Percentiles rank a stretch among this genome's conserved stretches.
phyloP scores from a whole-genome alignment of 1,139 yeast species.

The Diutina neorugosa region DNA sequence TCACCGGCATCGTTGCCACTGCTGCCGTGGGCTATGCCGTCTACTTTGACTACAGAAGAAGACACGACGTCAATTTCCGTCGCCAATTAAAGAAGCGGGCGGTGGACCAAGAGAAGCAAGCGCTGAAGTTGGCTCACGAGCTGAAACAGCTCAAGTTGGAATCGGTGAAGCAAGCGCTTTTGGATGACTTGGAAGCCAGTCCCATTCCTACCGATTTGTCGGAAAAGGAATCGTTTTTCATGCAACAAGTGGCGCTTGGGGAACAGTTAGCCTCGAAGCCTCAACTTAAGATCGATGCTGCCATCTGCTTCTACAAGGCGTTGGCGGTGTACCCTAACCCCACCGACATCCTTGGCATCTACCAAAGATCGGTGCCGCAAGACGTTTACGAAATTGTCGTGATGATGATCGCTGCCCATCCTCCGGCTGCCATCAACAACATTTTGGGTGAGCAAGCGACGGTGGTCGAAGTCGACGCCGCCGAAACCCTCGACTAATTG shows the following conservation, averaged over 20 bases:
- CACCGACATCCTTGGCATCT: conserved; percentile 75
- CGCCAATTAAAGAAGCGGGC: conserved; percentile 53
- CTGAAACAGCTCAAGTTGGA: conserved; percentile 50
- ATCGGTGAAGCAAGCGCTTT: conserved; percentile 48
- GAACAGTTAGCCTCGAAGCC: conserved; percentile 55
- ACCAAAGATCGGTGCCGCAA: conserved; percentile 79
- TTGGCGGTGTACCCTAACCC: conserved; percentile 91
- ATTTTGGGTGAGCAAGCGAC: conserved; percentile 20
- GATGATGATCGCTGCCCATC: conserved; percentile 80
- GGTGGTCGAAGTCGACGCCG: conserved; percentile 6
- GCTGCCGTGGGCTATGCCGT: conserved; percentile 64
- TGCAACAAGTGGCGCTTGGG: conserved; percentile 74
- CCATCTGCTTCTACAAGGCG: conserved; percentile 90
- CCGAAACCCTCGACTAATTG: conserved; percentile 6
- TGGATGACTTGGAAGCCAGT: conserved; percentile 48
- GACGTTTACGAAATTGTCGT: conserved; percentile 73
- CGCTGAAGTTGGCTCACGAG: conserved; percentile 44
- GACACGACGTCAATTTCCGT: conserved; percentile 75
- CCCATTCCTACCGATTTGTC: conserved; percentile 67
- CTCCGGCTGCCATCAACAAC: conserved; percentile 70
- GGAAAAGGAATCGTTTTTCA: conserved; percentile 67
- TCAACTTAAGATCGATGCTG: conserved; percentile 62
- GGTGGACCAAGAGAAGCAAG: conserved; percentile 44
- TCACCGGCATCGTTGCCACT: conserved; percentile 23
- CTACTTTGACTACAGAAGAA: conserved; percentile 87